Evolutionary conservation across 2,329 filamentous ascomycete genomes (phyloP).

Genomic region (Neonectria punicea): DNA sequence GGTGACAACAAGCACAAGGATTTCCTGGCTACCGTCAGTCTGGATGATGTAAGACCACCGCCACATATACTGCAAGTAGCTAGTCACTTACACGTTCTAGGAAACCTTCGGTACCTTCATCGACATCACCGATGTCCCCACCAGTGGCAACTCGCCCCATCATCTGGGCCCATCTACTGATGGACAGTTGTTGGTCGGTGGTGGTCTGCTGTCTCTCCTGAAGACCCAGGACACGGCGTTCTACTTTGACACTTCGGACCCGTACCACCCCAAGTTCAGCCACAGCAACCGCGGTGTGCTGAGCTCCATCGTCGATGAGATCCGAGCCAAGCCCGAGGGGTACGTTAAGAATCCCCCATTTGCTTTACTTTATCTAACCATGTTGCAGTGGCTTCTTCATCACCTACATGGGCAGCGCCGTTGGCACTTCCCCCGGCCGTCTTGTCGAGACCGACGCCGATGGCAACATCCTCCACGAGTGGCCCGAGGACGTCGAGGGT

Average conservation of each 20-base stretch:
- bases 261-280: constrained; percentile 67
- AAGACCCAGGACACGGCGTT: constrained; percentile 71
- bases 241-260: constrained; percentile 69
- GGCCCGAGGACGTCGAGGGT: constrained; percentile 65
- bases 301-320: constrained; percentile 69
- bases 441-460: constrained; percentile 69
- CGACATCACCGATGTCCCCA: constrained; percentile 66
- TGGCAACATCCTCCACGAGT: constrained; percentile 71
- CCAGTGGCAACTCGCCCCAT: constrained; percentile 69
- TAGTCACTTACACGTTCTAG: constrained; percentile 39
- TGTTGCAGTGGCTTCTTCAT: constrained; percentile 63
- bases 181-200: constrained; percentile 67
- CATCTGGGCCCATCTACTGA: constrained; percentile 65
- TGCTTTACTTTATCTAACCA: constrained; percentile 4
- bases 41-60: constrained; percentile 61
- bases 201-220: constrained; percentile 66
- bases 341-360: too few species aligned
- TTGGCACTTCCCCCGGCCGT: constrained; percentile 67
- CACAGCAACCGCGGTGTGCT: constrained; percentile 70
- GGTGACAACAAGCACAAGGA: constrained; percentile 70
- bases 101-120: constrained; percentile 71
- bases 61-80: background rate
- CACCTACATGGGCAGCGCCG: constrained; percentile 70
- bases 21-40: constrained; percentile 67
- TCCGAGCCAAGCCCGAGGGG: constrained; percentile 71